Percentiles rank a stretch among this genome's conserved stretches.
phyloP scores from a whole-genome alignment of 2,329 filamentous ascomycete species.

The Ascochyta pisi region DNA sequence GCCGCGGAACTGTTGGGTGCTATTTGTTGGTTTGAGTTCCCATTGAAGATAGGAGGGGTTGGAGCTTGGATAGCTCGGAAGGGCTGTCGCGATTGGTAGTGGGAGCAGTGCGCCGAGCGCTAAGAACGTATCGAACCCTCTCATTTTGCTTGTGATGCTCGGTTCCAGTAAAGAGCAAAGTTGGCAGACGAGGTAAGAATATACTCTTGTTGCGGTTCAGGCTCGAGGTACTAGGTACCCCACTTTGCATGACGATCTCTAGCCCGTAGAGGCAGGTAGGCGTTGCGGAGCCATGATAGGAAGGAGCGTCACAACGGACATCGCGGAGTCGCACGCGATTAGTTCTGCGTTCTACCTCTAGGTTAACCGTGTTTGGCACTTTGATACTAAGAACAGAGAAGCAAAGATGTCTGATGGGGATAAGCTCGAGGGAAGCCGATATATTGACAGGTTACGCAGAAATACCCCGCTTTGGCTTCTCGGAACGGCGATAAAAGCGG shows the following conservation, averaged over 20 bases:
- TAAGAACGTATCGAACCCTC: neutral
- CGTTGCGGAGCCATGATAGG: neutral
- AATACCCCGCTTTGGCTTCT: too few species aligned
- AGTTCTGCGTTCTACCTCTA: too few species aligned
- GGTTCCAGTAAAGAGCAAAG: too few species aligned
- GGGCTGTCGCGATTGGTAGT: neutral
- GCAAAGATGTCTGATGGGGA: too few species aligned
- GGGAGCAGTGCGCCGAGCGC: neutral
- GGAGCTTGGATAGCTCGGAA: neutral
- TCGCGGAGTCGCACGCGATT: neutral
- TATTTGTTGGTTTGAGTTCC: slow-evolving; percentile 34
- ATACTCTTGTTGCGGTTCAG: neutral
- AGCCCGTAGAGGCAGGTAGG: slow-evolving; percentile 11
- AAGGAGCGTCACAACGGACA: neutral
- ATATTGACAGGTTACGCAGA: too few species aligned
- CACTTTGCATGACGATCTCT: slow-evolving; percentile 8
- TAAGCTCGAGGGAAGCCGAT: too few species aligned
- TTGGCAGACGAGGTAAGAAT: too few species aligned
- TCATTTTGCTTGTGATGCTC: neutral
- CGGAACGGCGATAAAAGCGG: too few species aligned
- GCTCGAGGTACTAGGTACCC: slow-evolving; percentile 1
- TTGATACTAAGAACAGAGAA: too few species aligned
- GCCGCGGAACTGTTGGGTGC: slow-evolving; percentile 36
- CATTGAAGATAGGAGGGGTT: slow-evolving; percentile 17
- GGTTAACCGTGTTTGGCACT: too few species aligned